These are phyloP conservation scores for Kondoa malvinella DNA, from an alignment of 768 basidiomycete species.

Conservation along the genomic window DNA sequence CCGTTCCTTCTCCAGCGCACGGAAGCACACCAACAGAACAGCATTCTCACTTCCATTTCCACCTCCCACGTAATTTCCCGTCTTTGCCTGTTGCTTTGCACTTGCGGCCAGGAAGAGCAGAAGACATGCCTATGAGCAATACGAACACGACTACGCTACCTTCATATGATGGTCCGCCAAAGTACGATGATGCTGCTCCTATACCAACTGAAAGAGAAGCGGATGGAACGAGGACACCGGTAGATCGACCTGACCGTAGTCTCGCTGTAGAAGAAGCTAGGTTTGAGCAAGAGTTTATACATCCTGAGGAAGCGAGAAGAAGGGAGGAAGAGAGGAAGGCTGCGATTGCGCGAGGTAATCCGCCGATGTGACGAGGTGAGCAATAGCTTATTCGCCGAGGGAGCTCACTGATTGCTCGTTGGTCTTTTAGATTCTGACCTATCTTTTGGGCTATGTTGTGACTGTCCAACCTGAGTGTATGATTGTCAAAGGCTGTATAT, in stretches of 20 bases:
- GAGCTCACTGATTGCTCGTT: neutral
- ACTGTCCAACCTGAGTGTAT: too few species aligned
- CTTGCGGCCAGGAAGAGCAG: neutral
- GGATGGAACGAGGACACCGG: neutral
- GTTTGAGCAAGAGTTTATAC: conserved; percentile 4
- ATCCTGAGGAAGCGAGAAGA: neutral
- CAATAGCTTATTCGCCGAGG: neutral
- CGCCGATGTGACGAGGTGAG: neutral
- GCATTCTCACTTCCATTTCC: conserved; percentile 7
- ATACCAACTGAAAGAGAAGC: neutral
- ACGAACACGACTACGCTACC: neutral
- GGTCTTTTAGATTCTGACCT: too few species aligned
- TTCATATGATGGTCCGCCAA: neutral
- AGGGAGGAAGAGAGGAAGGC: neutral
- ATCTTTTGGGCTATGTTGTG: too few species aligned
- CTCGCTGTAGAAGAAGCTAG: neutral
- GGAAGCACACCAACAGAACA: neutral
- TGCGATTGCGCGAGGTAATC: neutral
- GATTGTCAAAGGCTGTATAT: neutral
- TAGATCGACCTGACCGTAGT: neutral
- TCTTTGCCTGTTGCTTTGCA: conserved; percentile 6
- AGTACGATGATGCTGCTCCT: neutral
- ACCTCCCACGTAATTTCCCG: too few species aligned
- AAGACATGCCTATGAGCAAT: neutral
- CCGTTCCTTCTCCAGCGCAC: neutral